Evolutionary conservation across 2,329 filamentous ascomycete genomes (phyloP), one percentile per base, ranked within the genome.

Genomic region (Hypoxylon sp.): DNA sequence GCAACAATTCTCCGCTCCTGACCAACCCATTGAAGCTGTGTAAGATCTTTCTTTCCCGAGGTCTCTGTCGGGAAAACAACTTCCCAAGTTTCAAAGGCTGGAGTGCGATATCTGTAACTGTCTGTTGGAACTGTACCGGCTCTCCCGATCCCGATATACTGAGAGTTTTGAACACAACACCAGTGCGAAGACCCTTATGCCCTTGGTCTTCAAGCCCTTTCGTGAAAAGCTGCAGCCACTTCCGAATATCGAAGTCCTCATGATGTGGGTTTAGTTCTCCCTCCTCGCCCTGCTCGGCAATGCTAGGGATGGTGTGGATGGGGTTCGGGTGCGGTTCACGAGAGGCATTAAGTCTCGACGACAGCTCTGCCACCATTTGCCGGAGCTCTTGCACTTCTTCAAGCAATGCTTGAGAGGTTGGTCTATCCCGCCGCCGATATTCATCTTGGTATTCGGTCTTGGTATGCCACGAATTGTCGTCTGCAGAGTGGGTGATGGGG

Each of bases 1-100:
- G 75, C 1, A 84, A 72, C 78, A 86, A 83, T 63, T 86, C 83
- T 10, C 83, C 85, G 7, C 82, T 48, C 31, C 29, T 42, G 32
- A 62, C 44, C 6, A 62, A 46, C 21, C 59, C 59, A 24, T 56
- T 56, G 59, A 62, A 62, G 31, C 42, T 47, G 24, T 62, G 58
- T 27, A 62, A n/a, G 21, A 62, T 62, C 50, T 62, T 60, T 21
- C 56, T 60, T 24, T 60, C 46, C n/a, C 21, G 42, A 2, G n/a
- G 17, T 27, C 56, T 42, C 15, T 60, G 21, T 5, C 24, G 47
- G 6, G 56, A 51, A 32, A 60, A 60, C 21, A 60, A 2, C 8
- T 51, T 60, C 27, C 2, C 24, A 13, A 60, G 32, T 52, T 60
- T 51, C 24, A 60, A 32, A 8, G 56, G 56, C 27, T 27, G 21